Evolutionary conservation across 257 asterid species (phyloP).

Genomic region (Paraleonurus japonicus): DNA sequence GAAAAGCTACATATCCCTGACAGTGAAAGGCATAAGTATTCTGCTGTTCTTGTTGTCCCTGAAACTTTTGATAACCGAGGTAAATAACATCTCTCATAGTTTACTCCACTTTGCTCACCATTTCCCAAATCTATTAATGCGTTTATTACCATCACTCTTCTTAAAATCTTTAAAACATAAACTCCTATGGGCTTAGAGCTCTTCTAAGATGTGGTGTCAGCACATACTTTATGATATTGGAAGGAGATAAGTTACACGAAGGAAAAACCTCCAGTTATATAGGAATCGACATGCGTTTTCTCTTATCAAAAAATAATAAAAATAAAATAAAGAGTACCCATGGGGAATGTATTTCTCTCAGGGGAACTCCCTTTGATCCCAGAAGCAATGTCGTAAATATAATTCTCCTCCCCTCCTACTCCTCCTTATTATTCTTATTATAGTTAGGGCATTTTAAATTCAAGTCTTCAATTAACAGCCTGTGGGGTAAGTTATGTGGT

Average conservation of each 20-base stretch:
- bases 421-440: too few species aligned
- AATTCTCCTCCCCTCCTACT: too few species aligned
- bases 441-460: too few species aligned
- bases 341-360: background rate
- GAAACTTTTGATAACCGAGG: slow-evolving; percentile 95
- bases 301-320: too few species aligned
- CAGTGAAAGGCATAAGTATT: slow-evolving; percentile 63
- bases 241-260: too few species aligned
- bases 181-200: background rate
- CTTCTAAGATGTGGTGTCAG: background rate
- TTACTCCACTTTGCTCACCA: slow-evolving; percentile 10
- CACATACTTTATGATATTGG: background rate
- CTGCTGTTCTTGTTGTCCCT: slow-evolving; percentile 86
- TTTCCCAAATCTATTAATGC: background rate
- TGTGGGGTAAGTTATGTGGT: too few species aligned
- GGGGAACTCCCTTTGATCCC: slow-evolving; percentile 5
- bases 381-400: background rate
- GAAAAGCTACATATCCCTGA: slow-evolving; percentile 69
- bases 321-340: too few species aligned
- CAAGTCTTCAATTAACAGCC: too few species aligned
- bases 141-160: background rate
- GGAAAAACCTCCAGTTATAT: background rate
- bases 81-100: slow-evolving; percentile 32
- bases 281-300: background rate
- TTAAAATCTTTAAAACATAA: background rate